Evolutionary conservation across 2,329 filamentous ascomycete genomes (phyloP).

Genomic region (Teratosphaeria nubilosa): DNA sequence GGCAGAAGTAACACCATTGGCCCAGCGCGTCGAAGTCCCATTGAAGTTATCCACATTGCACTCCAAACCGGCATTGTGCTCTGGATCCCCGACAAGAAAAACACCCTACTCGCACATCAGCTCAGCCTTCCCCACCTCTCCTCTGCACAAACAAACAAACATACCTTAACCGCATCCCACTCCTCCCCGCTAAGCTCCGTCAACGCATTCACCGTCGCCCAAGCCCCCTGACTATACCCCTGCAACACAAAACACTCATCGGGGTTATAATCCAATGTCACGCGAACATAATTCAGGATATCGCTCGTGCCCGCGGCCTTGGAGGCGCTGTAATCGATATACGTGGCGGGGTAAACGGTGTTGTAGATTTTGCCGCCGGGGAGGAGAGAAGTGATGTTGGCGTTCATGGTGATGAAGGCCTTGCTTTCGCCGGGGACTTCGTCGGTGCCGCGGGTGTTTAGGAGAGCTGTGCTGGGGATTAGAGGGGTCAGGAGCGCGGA

Average conservation of each 20-base stretch:
- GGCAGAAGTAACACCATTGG: conserved; percentile 15
- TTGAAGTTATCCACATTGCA: conserved; percentile 29
- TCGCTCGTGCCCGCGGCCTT: conserved; percentile 24
- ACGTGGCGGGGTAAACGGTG: conserved; percentile 25
- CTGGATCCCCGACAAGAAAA: conserved; percentile 27
- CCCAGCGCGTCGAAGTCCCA: conserved; percentile 24
- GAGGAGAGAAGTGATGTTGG: conserved; percentile 16
- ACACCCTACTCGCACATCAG: conserved; percentile 15
- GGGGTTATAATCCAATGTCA: conserved; percentile 16
- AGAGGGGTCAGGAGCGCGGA: not conserved
- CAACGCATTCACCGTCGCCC: conserved; percentile 27
- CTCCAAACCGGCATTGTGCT: conserved; percentile 22
- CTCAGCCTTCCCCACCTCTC: not conserved
- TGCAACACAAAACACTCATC: conserved; percentile 28
- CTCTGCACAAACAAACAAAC: not conserved
- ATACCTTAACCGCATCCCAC: conserved; percentile 25
- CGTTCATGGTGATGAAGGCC: conserved; percentile 28
- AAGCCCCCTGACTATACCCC: conserved; percentile 29
- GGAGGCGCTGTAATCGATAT: not conserved
- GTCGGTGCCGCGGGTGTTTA: conserved; percentile 19
- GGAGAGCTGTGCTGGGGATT: conserved; percentile 8
- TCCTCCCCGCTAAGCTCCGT: conserved; percentile 21
- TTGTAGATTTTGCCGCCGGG: conserved; percentile 26
- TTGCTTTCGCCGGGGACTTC: conserved; percentile 18
- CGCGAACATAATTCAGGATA: conserved; percentile 26